These are phyloP conservation scores for Sextonia rubra DNA, from an alignment of 164 flowering plant genomes.

Conservation along the genomic window DNA sequence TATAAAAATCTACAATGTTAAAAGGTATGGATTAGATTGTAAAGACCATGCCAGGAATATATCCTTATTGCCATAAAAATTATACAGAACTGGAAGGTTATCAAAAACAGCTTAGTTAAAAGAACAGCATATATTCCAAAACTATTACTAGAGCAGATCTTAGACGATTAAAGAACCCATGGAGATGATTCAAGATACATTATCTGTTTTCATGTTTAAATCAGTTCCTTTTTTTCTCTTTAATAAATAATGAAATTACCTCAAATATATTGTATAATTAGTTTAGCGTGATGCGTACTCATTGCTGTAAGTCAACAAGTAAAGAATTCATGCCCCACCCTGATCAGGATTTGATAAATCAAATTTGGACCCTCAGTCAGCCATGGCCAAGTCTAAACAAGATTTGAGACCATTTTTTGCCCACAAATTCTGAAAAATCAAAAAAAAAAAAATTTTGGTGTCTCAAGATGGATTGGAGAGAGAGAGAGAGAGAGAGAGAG, in stretches of 20 bases:
- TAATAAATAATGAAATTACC: background rate
- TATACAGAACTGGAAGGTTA: background rate
- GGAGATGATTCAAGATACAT: background rate
- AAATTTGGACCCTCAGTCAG: no score
- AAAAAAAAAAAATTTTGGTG: no score
- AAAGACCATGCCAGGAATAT: background rate
- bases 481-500: no score
- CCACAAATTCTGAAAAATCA: no score
- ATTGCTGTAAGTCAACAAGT: background rate
- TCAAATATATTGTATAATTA: background rate
- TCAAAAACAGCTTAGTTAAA: no score
- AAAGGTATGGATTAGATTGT: conserved; percentile 6
- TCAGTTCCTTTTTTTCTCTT: no score
- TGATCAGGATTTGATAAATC: no score
- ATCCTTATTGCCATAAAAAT: background rate
- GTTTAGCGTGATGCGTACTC: background rate
- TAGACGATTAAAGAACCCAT: background rate
- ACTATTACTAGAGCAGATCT: background rate
- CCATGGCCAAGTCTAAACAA: no score
- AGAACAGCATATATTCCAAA: background rate
- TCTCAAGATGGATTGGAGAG: no score
- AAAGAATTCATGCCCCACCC: background rate
- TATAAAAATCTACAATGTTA: conserved; percentile 73
- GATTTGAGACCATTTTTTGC: no score
- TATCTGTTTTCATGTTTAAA: background rate